These are phyloP conservation scores for Colletotrichum chrysophilum DNA, from an alignment of 2,329 filamentous ascomycete genomes.

Conservation along the genomic window DNA sequence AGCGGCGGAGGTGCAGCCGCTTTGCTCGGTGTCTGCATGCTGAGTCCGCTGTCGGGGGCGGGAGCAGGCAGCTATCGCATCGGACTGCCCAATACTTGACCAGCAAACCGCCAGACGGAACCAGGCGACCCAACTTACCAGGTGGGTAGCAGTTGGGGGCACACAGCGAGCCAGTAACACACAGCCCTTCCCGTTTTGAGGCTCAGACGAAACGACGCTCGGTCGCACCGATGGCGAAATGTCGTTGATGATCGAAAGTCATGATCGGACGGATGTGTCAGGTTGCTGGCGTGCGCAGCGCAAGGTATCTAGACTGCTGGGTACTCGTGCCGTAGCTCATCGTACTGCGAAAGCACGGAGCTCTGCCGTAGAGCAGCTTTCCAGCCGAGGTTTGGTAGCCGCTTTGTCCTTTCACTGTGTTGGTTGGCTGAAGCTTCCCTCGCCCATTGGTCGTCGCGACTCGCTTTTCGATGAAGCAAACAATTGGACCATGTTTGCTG, in stretches of 20 bases:
- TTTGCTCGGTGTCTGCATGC: neutral
- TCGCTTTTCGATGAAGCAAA: neutral
- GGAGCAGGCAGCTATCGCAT: neutral
- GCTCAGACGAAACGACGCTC: constrained; percentile 10
- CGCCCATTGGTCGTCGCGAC: neutral
- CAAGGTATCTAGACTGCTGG: neutral
- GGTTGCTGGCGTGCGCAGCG: neutral
- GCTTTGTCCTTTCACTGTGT: neutral
- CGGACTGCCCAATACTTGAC: neutral
- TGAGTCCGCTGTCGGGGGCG: neutral
- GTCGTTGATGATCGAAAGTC: neutral
- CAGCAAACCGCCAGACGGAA: neutral
- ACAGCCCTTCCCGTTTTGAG: neutral
- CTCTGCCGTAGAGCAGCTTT: neutral
- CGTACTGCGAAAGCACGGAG: neutral
- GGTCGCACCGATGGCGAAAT: neutral
- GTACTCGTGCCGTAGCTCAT: neutral
- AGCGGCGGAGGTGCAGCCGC: neutral
- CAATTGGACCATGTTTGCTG: neutral
- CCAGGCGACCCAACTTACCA: neutral
- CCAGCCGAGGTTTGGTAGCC: neutral
- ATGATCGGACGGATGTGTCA: neutral
- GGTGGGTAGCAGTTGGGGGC: neutral
- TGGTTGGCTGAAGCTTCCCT: neutral
- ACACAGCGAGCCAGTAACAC: neutral